phyloP scores from a whole-genome alignment of 805 yeast genomes.

The Barnettozyma vustinii region DNA sequence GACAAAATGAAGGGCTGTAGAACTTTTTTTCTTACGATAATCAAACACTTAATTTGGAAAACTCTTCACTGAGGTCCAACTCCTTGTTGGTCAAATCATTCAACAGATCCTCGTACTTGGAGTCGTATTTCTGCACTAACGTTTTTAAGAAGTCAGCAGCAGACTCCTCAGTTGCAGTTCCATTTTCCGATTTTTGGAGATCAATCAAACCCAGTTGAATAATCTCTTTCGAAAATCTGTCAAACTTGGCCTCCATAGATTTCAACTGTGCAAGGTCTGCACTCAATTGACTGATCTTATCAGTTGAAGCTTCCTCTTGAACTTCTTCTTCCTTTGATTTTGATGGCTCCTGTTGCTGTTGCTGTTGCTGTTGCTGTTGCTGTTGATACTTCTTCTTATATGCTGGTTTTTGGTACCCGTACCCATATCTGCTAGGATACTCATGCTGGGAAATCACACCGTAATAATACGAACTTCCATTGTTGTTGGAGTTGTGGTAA shows the following conservation, averaged over 20 bases:
- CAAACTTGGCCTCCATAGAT: neutral
- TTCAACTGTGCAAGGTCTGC: neutral
- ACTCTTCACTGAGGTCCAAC: slow-evolving; percentile 3
- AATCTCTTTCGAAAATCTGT: slow-evolving; percentile 4
- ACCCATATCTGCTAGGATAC: neutral
- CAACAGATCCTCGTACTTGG: slow-evolving; percentile 6
- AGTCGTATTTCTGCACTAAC: slow-evolving; percentile 2
- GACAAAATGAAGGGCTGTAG: neutral
- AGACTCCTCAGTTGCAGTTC: neutral
- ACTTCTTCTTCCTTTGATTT: neutral
- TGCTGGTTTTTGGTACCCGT: neutral
- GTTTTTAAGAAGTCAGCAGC: neutral
- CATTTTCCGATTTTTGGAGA: neutral
- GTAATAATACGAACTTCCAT: neutral
- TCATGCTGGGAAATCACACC: neutral
- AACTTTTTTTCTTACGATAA: neutral
- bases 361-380: neutral
- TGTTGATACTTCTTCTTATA: neutral
- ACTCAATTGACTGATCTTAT: neutral
- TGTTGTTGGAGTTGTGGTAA: neutral
- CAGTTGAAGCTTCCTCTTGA: neutral
- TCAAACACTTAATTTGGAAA: slow-evolving; percentile 1
- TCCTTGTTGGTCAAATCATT: slow-evolving; percentile 9
- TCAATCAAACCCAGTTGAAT: slow-evolving; percentile 5
- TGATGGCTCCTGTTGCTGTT: neutral